phyloP scores from a whole-genome alignment of 352 stramenopile genomes.

The Thraustotheca clavata region DNA sequence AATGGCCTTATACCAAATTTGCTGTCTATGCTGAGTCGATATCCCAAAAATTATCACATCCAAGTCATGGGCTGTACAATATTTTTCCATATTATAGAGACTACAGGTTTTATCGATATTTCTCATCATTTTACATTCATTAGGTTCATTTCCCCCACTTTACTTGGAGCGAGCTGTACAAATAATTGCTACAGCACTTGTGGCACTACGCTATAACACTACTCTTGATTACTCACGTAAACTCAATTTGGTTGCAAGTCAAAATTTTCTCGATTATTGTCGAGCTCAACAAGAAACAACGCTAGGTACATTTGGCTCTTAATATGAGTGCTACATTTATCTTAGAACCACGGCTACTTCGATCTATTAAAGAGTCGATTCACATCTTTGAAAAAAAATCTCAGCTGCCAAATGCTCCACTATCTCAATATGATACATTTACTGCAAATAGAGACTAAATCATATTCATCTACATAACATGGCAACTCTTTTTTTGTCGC shows the following conservation, averaged over 20 bases:
- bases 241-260: background rate
- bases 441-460: too few species aligned
- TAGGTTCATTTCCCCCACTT: background rate
- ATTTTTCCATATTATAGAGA: background rate
- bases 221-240: background rate
- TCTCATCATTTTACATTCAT: background rate
- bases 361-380: too few species aligned
- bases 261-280: too few species aligned
- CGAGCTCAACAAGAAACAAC: too few species aligned
- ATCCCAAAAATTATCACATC: background rate
- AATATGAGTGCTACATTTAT: too few species aligned
- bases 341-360: too few species aligned
- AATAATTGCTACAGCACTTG: background rate
- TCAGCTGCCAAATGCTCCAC: too few species aligned
- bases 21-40: background rate
- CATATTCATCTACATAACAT: constrained; percentile 11
- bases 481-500: background rate
- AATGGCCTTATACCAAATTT: background rate
- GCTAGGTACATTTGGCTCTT: too few species aligned
- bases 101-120: background rate
- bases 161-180: background rate
- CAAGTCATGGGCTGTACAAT: constrained; percentile 1
- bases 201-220: background rate
- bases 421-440: too few species aligned
- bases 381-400: too few species aligned